Conservation (phyloP, 192 early-diverging fungal species). For the Podila verticillata region DNA sequence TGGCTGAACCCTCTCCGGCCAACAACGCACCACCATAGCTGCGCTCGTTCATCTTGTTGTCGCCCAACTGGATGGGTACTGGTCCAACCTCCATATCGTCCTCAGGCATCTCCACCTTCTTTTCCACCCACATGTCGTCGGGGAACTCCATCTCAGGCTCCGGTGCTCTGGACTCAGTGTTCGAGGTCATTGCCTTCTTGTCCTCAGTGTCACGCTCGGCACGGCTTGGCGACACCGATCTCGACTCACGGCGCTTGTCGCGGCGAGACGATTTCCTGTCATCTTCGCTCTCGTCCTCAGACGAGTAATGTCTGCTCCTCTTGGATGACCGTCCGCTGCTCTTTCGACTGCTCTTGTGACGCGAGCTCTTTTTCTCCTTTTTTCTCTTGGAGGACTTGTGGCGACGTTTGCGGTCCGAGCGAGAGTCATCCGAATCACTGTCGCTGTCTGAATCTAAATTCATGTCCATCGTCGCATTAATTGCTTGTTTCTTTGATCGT, state of each 20-base stretch:
- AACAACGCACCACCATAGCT: conserved; percentile 84
- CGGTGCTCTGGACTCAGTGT: background rate
- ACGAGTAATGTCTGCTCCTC: conserved; percentile 9
- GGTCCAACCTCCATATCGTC: conserved; percentile 77
- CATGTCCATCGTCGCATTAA: conserved; percentile 12
- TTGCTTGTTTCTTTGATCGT: background rate
- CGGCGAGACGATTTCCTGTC: conserved; percentile 7
- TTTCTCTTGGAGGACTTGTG: conserved; percentile 28
- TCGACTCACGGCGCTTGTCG: conserved; percentile 9
- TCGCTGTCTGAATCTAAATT: conserved; percentile 22
- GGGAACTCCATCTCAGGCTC: conserved; percentile 52
- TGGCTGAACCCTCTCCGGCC: conserved; percentile 91
- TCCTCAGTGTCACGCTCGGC: background rate
- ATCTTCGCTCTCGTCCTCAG: conserved; percentile 28
- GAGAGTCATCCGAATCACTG: conserved; percentile 38
- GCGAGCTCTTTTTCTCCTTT: conserved; percentile 38
- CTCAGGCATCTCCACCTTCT: conserved; percentile 68
- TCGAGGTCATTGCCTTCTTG: background rate
- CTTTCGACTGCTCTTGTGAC: conserved; percentile 24
- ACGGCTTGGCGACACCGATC: conserved; percentile 6
- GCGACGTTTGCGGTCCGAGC: conserved; percentile 12
- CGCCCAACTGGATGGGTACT: conserved; percentile 63
- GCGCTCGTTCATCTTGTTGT: conserved; percentile 70
- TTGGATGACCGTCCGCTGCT: conserved; percentile 18
- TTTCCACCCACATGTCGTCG: conserved; percentile 70